Evolutionary conservation across 169 alveolate species (phyloP), one percentile per base, ranked within the genome.

Genomic region (Theileria luwenshuni): DNA sequence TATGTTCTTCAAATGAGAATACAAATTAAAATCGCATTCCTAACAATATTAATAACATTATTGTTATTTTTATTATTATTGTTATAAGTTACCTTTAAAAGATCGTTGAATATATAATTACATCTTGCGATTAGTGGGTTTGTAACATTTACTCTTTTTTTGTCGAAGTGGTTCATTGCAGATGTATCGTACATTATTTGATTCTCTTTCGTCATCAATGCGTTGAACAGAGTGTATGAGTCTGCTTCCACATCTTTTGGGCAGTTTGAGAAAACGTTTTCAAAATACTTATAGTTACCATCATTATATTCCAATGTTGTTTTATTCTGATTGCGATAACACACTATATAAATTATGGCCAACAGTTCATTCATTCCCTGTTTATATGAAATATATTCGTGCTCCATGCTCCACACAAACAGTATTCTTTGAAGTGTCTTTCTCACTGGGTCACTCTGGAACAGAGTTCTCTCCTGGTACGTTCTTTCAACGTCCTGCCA

Each of bases 161-260:
- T 58, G 15, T 41, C 45, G 15, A 61, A 83, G 33, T 54, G 52
- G 45, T 76, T 81, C 30, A 72, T 85, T 6, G 86, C 92, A 19
- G 75, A 38, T 0, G 83, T 68, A 45, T 90, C 85, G 58, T 81
- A 91, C 92, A 91, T 85, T 45, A 84, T 80, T 61, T 91, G 90
- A 45, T 86, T 19, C 33, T 90, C 95, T 65, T 85, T 85, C 54
- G 80, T 47, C 93, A 91, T 90, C 56, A 91, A 27, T 28, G 88
- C 72, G 49, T 86, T 90, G 74, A 91, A 91, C 69, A 91, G 73
- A 12, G 84, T 86, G 35, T 86, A 91, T 1, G 95, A 84, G 63
- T 91, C 95, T n/a, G 95, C 90, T 38, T 91, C 95, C 0, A 91
- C 63, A 49, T 88, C 86, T n/a, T 83, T 67, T 5, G 33, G 43